Conservation (phyloP, 345 rosid genomes). For the Litchi chinensis region DNA sequence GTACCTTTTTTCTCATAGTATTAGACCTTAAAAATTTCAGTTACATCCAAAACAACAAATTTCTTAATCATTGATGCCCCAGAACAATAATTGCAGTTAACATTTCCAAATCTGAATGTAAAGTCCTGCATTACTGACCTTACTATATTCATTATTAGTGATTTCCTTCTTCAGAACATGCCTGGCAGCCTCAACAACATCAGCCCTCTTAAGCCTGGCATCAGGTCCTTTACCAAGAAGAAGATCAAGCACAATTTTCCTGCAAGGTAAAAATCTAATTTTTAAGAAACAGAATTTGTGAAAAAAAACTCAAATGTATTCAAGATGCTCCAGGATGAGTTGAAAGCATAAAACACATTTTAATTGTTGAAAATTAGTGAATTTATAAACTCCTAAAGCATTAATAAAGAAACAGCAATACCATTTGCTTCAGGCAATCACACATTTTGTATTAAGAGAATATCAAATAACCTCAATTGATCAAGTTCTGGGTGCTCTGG, state of each 20-base stretch:
- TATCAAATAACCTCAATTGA: conserved; percentile 53
- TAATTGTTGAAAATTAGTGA: background rate
- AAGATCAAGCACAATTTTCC: conserved; percentile 69
- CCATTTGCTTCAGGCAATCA: background rate
- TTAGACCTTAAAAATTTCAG: background rate
- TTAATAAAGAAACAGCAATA: background rate
- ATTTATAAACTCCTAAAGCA: conserved; percentile 3
- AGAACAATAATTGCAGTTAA: background rate
- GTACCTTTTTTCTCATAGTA: background rate
- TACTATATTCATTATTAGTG: conserved; percentile 48
- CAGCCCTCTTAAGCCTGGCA: conserved; percentile 70
- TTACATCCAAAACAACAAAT: background rate
- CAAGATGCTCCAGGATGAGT: background rate
- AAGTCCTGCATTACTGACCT: conserved; percentile 46
- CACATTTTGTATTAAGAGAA: background rate
- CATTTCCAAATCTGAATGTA: background rate
- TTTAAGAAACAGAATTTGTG: too few relatives aligned
- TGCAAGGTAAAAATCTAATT: conserved; percentile 30
- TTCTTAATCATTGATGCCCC: background rate
- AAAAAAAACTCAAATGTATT: background rate
- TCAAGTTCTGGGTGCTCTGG: conserved; percentile 66
- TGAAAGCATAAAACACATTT: background rate
- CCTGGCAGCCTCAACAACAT: conserved; percentile 54
- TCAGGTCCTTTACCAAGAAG: conserved; percentile 50
- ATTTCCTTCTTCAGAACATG: conserved; percentile 45